Evolutionary conservation across 2,329 filamentous ascomycete genomes (phyloP), one percentile per base, ranked within the genome.

Genomic region (Ceratocystis lukuohia): DNA sequence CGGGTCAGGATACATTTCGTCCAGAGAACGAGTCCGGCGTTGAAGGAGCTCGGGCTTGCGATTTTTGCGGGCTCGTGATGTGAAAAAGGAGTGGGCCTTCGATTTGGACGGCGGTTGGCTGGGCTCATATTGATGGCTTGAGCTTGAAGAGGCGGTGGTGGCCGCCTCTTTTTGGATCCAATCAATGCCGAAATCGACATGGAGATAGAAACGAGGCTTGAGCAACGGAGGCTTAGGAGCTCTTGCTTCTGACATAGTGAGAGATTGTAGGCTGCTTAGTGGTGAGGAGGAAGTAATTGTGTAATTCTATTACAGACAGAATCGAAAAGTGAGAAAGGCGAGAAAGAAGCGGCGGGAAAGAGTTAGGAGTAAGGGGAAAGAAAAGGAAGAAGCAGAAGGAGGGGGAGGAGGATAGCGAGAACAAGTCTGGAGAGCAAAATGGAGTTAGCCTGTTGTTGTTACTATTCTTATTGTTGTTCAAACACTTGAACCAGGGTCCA

Each of bases 141-240:
- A 76, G 67, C 76, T 78, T 12, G 77, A 74, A 12, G 77, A 74
- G 12, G 76, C 68, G 66, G 46, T 37, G 50, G 50, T 61, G 61
- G 50, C 12, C 7, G 50, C 12, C 7, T 78, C 75, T 48, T 75
- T 76, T n/a, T 75, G 74, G 30, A 76, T 75, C 76, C 78, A 81
- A 0, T 80, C 80, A 28, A 83, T 72, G 37, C 80, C 79, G 67
- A 82, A 80, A 70, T 81, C 80, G 67, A 83, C 72, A 65, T 80
- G 78, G 8, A 82, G 72, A 67, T 80, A 82, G 65, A 82, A 73
- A 46, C 69, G 69, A 57, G 73, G 72, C 64, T 72, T 70, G 37
- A 71, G 68, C 22, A 57, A 3, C 28, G 53, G 53, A 12, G 53
- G 53, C 20, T 17, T 57, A 17, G 53, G 53, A 25, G 53, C 53